phyloP scores from a whole-genome alignment of 2,329 filamentous ascomycete species.

The Penicillium sp. region DNA sequence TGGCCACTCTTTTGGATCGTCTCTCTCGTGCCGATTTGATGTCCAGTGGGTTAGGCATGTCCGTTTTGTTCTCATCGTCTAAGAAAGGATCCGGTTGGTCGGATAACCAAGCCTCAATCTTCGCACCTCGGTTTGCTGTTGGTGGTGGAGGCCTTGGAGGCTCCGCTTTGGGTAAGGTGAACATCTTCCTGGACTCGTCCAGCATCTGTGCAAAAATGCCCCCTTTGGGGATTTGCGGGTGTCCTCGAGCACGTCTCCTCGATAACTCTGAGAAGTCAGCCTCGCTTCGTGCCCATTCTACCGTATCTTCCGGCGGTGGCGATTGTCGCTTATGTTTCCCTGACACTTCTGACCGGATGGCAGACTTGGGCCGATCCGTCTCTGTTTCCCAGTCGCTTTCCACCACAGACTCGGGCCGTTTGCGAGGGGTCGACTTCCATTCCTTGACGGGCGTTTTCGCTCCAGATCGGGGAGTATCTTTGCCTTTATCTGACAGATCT shows the following conservation, averaged over 20 bases:
- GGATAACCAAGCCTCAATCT: slow-evolving; percentile 64
- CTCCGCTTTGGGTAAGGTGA: slow-evolving; percentile 41
- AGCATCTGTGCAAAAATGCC: slow-evolving; percentile 47
- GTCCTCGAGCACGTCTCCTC: slow-evolving; percentile 33
- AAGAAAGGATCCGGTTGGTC: slow-evolving; percentile 57
- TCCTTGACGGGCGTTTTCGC: slow-evolving; percentile 27
- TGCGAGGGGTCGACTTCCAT: slow-evolving; percentile 16
- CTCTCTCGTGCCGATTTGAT: slow-evolving; percentile 40
- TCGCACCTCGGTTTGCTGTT: slow-evolving; percentile 45
- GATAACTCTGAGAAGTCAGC: slow-evolving; percentile 42
- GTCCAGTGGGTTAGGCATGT: slow-evolving; percentile 43
- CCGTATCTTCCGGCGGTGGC: slow-evolving; percentile 27
- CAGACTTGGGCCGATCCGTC: slow-evolving; percentile 20
- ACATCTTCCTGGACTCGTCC: slow-evolving; percentile 47
- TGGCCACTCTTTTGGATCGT: slow-evolving; percentile 26
- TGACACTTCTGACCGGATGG: slow-evolving; percentile 6
- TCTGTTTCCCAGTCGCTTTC: slow-evolving; percentile 21
- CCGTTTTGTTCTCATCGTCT: slow-evolving; percentile 40
- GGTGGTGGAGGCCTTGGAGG: slow-evolving; percentile 42
- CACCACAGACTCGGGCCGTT: slow-evolving; percentile 19
- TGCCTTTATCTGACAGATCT: slow-evolving; percentile 22
- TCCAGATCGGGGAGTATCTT: slow-evolving; percentile 28
- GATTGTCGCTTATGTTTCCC: slow-evolving; percentile 27
- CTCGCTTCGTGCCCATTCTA: slow-evolving; percentile 39
- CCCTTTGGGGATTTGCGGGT: slow-evolving; percentile 39